Base-by-base conservation (phyloP, 2,329 filamentous ascomycete genomes). In the Ceratocystis harringtonii region DNA sequence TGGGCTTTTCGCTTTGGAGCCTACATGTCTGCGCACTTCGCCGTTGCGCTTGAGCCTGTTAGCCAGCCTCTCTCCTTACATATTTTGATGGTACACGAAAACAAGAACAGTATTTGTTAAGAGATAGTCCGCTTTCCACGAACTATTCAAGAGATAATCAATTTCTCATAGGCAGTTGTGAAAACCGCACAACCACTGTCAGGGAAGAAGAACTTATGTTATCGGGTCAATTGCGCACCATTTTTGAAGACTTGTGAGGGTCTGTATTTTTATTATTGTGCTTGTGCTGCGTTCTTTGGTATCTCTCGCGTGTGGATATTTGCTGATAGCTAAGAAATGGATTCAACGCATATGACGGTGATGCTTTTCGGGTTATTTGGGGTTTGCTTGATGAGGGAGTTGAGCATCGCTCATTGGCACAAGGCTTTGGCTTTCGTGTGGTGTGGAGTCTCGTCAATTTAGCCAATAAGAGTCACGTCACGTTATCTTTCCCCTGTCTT, bases 1-100 rank as follows among this genome's bases (percentile, higher is more conserved):
- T 58, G 55, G 15, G 28, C 55, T 58, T 58, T 58, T 30, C 55
- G 55, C 55, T 58, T 58, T n/a, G 81, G 80, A 79, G 83, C 28
- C 65, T 68, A 63, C 41, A 62, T 3, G 12, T 3, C 43, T n/a
- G 22, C 12, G 45, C 22, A 63, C 43, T 25, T 63, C 44, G 25
- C 30, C 17, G 10, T 41, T 19, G 48, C 48, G 48, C 48, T 28
- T 52, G 15, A 52, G 48, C 48, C 48, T 52, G 48, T 52, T 52
- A 52, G 48, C 25, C 22, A 12, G 19, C 19, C 48, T 52, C 19
- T 52, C 22, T 10, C 22, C 19, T 25, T 15, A 5, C 25, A 5
- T 2, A 10, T 28, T 52, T 28, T 52, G 12, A 25, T 52, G 22
- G 45, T 22, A 48, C 19, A 48, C 17, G 8, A 50, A 50, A 28